Percentiles rank a stretch among this genome's conserved stretches.
Conservation (phyloP, 2,329 filamentous ascomycete species). For the Aureobasidium sp. region DNA sequence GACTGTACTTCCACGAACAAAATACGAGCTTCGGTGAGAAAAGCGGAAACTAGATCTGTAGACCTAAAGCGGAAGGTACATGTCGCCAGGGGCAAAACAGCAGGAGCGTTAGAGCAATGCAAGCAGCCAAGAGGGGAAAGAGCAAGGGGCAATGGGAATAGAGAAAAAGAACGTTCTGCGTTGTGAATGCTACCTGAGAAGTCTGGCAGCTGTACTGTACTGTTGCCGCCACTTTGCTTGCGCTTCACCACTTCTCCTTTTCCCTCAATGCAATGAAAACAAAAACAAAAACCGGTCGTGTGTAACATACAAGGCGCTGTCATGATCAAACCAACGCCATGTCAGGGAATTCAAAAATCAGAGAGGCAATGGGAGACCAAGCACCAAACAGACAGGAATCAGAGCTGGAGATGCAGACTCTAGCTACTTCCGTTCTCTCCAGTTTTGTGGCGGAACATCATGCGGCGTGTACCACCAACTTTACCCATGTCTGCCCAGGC, state of each 20-base stretch:
- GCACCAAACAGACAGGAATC: not conserved
- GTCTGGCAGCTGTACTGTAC: not conserved
- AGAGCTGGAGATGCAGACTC: not conserved
- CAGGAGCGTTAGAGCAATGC: no score
- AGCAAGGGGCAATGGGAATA: no score
- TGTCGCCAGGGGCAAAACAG: not conserved
- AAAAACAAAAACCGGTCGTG: not conserved
- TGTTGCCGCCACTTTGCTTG: not conserved
- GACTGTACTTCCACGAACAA: no score
- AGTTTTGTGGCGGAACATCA: conserved; percentile 37
- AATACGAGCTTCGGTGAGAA: no score
- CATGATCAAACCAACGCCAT: not conserved
- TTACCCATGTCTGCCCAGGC: conserved; percentile 63
- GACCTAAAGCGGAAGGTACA: no score
- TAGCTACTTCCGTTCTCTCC: not conserved
- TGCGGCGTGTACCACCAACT: conserved; percentile 64
- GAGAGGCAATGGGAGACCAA: not conserved
- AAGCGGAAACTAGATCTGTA: no score
- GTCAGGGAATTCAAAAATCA: not conserved
- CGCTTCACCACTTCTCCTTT: not conserved
- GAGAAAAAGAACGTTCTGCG: not conserved
- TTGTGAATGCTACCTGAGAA: not conserved
- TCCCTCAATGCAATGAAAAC: not conserved
- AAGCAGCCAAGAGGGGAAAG: no score
- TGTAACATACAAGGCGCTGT: not conserved